Percentiles rank a stretch among this genome's conserved stretches.
Conservation (phyloP, 371 early-diverging fungal genomes). For the Syncephalis plumigaleata region DNA sequence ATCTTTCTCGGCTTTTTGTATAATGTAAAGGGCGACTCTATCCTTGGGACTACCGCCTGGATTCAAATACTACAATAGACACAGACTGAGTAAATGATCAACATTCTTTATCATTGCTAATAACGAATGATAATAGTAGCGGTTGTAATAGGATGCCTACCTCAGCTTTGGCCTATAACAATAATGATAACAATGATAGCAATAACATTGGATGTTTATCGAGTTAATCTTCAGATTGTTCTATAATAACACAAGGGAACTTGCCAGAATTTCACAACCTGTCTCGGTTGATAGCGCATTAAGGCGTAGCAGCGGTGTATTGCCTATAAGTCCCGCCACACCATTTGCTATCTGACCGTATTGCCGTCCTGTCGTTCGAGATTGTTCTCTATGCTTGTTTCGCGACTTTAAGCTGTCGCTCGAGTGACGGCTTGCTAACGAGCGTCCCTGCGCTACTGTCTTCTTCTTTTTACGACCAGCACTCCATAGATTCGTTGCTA, state of each 20-base stretch:
- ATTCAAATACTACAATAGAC: slow-evolving; percentile 61
- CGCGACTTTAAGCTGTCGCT: too few species aligned
- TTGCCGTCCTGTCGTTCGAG: too few species aligned
- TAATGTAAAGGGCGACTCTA: slow-evolving; percentile 74
- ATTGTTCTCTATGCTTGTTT: too few species aligned
- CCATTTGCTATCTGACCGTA: slow-evolving; percentile 28
- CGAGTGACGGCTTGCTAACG: too few species aligned
- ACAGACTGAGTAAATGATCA: not conserved
- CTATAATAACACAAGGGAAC: slow-evolving; percentile 1
- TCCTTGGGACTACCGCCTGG: slow-evolving; percentile 92
- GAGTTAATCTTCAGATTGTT: too few species aligned
- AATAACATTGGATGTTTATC: too few species aligned
- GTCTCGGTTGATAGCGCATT: slow-evolving; percentile 71
- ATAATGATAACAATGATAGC: not conserved
- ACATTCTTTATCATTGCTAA: not conserved
- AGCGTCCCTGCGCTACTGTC: too few species aligned
- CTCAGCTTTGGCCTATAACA: slow-evolving; percentile 14
- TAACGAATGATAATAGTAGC: too few species aligned
- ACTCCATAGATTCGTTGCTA: too few species aligned
- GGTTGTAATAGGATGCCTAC: too few species aligned
- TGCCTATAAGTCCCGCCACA: slow-evolving; percentile 62
- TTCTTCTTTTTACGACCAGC: too few species aligned
- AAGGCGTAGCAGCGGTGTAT: slow-evolving; percentile 78
- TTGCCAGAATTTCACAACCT: slow-evolving; percentile 75
- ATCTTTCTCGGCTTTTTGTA: slow-evolving; percentile 53